Evolutionary conservation across 495 filamentous ascomycete species (phyloP).

Genomic region (Trichoderma erinaceum): DNA sequence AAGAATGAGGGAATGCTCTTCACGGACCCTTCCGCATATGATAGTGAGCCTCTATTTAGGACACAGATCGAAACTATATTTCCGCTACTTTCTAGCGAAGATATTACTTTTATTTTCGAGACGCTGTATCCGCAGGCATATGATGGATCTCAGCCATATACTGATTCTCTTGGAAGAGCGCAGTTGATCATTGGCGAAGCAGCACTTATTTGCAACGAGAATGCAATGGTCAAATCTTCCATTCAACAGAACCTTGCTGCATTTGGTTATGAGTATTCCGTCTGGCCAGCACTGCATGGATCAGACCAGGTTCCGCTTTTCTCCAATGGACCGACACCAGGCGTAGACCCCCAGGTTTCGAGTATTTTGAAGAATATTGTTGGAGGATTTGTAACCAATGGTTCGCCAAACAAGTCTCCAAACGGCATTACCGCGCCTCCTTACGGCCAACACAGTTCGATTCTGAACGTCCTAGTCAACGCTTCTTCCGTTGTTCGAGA

Average conservation of each 20-base stretch:
- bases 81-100: background rate
- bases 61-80: constrained; percentile 25
- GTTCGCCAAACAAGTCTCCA: background rate
- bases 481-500: background rate
- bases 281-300: background rate
- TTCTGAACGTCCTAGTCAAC: background rate
- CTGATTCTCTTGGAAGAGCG: background rate
- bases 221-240: background rate
- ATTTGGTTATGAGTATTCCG: background rate
- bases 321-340: background rate
- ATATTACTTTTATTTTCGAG: constrained; percentile 1
- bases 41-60: background rate
- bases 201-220: background rate
- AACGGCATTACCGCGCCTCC: background rate
- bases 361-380: background rate
- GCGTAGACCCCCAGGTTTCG: background rate
- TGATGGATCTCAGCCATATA: constrained; percentile 18
- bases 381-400: background rate
- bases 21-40: background rate
- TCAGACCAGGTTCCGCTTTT: background rate
- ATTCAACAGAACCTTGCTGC: background rate
- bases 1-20: background rate
- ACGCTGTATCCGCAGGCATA: constrained; percentile 16
- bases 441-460: background rate
- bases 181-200: background rate